Percentiles rank a stretch among this genome's conserved stretches.
phyloP scores from a whole-genome alignment of 2,329 filamentous ascomycete species.

The Ceratocystis papillata region DNA sequence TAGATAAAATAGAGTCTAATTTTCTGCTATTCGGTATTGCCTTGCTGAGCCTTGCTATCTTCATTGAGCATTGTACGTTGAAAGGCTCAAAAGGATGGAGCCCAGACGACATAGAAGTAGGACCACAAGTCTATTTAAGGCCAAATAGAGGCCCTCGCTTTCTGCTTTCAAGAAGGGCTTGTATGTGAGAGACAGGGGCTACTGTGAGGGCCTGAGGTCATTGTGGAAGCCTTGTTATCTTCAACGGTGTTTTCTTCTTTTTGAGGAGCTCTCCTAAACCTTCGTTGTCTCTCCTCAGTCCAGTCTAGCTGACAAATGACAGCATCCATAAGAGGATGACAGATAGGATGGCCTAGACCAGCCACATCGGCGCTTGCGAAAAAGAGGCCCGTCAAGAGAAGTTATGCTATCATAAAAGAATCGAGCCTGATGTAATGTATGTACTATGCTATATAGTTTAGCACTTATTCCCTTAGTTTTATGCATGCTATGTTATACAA shows the following conservation, averaged over 20 bases:
- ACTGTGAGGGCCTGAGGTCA: neutral
- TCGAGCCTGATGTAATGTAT: neutral
- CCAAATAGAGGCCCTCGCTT: slow-evolving; percentile 3
- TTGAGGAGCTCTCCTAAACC: neutral
- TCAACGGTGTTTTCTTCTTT: neutral
- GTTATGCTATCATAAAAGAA: neutral
- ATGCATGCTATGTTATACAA: neutral
- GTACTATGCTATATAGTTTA: neutral
- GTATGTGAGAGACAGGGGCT: slow-evolving; percentile 6
- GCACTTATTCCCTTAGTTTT: neutral
- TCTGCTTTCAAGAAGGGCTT: neutral
- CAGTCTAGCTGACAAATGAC: neutral
- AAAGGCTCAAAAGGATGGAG: neutral
- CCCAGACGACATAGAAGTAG: neutral
- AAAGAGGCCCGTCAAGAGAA: neutral
- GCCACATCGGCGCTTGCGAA: neutral
- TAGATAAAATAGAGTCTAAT: neutral
- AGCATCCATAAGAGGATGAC: neutral
- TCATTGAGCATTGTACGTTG: neutral
- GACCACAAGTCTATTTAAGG: neutral
- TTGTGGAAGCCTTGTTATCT: neutral
- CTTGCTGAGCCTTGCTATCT: neutral
- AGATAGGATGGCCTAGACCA: neutral
- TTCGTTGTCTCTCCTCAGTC: neutral
- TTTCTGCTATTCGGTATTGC: neutral